Evolutionary conservation across 345 rosid genomes (phyloP).

Genomic region (Hibiscus tridactylites): DNA sequence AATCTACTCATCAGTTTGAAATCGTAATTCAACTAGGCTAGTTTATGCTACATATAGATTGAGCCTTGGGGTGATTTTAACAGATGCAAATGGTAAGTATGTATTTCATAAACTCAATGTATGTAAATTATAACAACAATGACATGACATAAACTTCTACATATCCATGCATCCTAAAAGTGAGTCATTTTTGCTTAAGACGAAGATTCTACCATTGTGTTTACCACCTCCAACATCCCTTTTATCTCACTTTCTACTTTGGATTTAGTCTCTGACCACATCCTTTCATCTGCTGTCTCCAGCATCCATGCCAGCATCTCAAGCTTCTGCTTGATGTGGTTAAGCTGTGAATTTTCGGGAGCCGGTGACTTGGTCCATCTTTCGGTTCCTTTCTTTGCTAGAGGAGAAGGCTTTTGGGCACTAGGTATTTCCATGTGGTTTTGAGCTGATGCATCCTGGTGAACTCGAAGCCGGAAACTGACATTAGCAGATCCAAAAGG

Average conservation of each 20-base stretch:
- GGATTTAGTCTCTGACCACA: slow-evolving; percentile 36
- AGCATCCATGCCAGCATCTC: slow-evolving; percentile 32
- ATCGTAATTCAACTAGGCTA: not conserved
- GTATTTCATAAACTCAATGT: not conserved
- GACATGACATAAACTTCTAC: not conserved
- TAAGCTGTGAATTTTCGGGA: slow-evolving; percentile 17
- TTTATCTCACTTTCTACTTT: slow-evolving; percentile 34
- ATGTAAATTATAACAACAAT: not conserved
- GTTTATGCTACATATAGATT: not conserved
- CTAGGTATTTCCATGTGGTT: slow-evolving; percentile 19
- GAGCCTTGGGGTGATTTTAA: not conserved
- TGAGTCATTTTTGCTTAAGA: not conserved
- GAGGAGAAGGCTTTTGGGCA: slow-evolving; percentile 10
- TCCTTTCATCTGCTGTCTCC: slow-evolving; percentile 31
- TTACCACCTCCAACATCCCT: slow-evolving; percentile 35
- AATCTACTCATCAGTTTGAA: not conserved
- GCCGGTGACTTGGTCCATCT: slow-evolving; percentile 13
- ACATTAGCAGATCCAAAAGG: slow-evolving; percentile 38
- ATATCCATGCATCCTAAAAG: not conserved
- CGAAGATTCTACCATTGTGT: slow-evolving; percentile 8
- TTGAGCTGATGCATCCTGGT: slow-evolving; percentile 15
- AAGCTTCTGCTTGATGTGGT: slow-evolving; percentile 37
- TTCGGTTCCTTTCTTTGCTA: slow-evolving; percentile 9
- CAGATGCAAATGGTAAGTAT: slow-evolving; percentile 11
- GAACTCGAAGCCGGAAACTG: slow-evolving; percentile 27